Percentiles rank a stretch among this genome's conserved stretches.
These are phyloP conservation scores for Pythium phragmiticola DNA, from an alignment of 352 stramenopile species.

Conservation along the genomic window DNA sequence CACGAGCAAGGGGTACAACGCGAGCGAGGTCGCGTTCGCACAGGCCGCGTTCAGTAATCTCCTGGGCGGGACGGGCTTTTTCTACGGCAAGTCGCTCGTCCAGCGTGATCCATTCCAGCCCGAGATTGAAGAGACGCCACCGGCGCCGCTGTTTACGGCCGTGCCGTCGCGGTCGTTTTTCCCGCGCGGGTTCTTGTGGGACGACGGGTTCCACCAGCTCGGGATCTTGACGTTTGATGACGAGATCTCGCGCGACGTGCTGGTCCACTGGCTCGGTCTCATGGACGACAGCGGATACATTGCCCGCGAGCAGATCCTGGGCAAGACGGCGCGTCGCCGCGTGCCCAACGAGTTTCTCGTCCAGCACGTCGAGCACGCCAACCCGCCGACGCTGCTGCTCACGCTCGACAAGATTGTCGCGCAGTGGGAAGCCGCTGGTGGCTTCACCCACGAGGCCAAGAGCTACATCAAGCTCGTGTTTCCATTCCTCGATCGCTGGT, in stretches of 20 bases:
- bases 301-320: slow-evolving; percentile 89
- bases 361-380: slow-evolving; percentile 90
- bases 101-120: slow-evolving; percentile 47
- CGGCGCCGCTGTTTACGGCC: slow-evolving; percentile 79
- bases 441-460: neutral
- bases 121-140: slow-evolving; percentile 37
- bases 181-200: slow-evolving; percentile 92
- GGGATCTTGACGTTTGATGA: slow-evolving; percentile 78
- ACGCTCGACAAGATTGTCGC: slow-evolving; percentile 77
- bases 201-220: slow-evolving; percentile 94
- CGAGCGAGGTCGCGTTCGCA: slow-evolving; percentile 65
- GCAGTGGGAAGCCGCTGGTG: slow-evolving; percentile 17
- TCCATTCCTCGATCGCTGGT: slow-evolving; percentile 77
- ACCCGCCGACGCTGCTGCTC: slow-evolving; percentile 90
- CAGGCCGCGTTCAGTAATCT: slow-evolving; percentile 89
- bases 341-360: slow-evolving; percentile 90
- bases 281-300: slow-evolving; percentile 92
- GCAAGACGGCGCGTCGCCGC: slow-evolving; percentile 54
- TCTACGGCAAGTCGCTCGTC: slow-evolving; percentile 83
- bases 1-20: slow-evolving; percentile 33
- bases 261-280: slow-evolving; percentile 85
- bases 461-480: slow-evolving; percentile 51
- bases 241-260: slow-evolving; percentile 68
- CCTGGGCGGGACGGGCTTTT: slow-evolving; percentile 89
- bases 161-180: slow-evolving; percentile 94